These are phyloP conservation scores for Leucocoprinus birnbaumii DNA, from an alignment of 768 basidiomycete species.

Conservation along the genomic window DNA sequence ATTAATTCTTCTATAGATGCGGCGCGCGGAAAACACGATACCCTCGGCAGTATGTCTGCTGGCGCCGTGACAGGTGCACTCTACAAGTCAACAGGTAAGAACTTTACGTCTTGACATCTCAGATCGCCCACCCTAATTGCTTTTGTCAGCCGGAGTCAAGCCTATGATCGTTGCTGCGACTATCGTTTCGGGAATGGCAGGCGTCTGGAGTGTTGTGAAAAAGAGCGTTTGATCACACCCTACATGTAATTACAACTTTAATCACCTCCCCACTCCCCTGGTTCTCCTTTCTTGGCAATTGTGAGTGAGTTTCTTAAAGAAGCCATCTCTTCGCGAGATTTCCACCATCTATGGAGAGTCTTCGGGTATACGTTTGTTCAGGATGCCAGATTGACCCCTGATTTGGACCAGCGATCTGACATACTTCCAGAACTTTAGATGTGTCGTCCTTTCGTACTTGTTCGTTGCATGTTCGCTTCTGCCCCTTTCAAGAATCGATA, in stretches of 20 bases:
- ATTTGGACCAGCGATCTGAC: constrained; percentile 42
- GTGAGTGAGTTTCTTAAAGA: constrained; percentile 36
- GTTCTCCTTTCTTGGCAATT: constrained; percentile 40
- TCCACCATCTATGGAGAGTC: constrained; percentile 23
- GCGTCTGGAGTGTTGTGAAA: constrained; percentile 95
- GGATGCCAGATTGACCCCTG: constrained; percentile 38
- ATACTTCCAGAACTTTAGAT: constrained; percentile 45
- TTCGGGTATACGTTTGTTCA: constrained; percentile 36
- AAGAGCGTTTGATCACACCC: constrained; percentile 67
- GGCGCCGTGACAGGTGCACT: constrained; percentile 88
- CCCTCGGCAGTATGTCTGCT: constrained; percentile 86
- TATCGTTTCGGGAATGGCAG: constrained; percentile 86
- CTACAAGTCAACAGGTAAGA: constrained; percentile 91
- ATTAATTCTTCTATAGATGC: constrained; percentile 93
- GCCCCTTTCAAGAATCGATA: constrained; percentile 26
- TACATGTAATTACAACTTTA: constrained; percentile 50
- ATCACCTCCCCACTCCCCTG: constrained; percentile 39
- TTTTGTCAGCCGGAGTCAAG: constrained; percentile 78
- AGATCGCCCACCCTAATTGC: constrained; percentile 37
- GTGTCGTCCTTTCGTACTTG: constrained; percentile 29
- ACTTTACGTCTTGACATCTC: constrained; percentile 26
- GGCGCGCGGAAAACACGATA: constrained; percentile 89
- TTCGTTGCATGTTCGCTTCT: constrained; percentile 10
- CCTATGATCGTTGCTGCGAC: constrained; percentile 89
- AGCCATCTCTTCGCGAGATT: constrained; percentile 23